Evolutionary conservation across 495 filamentous ascomycete species (phyloP).

Genomic region (Aspergillus bertholletiae): DNA sequence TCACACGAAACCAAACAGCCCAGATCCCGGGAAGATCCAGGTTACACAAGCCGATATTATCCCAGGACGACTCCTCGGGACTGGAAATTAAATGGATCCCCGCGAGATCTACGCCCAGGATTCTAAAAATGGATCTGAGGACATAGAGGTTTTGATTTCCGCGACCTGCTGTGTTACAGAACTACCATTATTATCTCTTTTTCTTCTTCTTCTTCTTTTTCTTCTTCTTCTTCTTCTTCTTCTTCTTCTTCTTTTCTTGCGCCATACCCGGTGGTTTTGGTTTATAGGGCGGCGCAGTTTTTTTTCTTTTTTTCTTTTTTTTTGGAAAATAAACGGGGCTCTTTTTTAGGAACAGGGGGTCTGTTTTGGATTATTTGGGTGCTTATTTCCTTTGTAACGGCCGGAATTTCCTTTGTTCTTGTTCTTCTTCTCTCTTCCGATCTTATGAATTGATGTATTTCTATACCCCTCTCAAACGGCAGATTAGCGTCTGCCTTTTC

Average conservation of each 20-base stretch:
- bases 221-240: background rate
- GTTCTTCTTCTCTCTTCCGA: background rate
- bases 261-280: too few species aligned
- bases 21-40: background rate
- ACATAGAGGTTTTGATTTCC: background rate
- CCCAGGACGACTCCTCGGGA: background rate
- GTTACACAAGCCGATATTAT: background rate
- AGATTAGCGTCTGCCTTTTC: too few species aligned
- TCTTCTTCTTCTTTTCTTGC: too few species aligned
- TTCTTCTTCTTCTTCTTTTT: background rate
- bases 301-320: background rate
- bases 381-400: background rate
- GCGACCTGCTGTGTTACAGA: background rate
- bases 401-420: background rate
- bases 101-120: background rate
- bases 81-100: too few species aligned
- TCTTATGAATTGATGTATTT: background rate
- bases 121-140: background rate
- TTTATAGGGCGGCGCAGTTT: too few species aligned
- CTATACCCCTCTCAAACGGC: too few species aligned
- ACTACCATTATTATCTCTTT: background rate
- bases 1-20: background rate
- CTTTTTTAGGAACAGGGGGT: too few species aligned
- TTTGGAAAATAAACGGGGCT: too few species aligned
- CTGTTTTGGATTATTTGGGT: too few species aligned